These are phyloP conservation scores for Arthrobotrys sinensis DNA, from an alignment of 2,329 filamentous ascomycete species.

Conservation along the genomic window DNA sequence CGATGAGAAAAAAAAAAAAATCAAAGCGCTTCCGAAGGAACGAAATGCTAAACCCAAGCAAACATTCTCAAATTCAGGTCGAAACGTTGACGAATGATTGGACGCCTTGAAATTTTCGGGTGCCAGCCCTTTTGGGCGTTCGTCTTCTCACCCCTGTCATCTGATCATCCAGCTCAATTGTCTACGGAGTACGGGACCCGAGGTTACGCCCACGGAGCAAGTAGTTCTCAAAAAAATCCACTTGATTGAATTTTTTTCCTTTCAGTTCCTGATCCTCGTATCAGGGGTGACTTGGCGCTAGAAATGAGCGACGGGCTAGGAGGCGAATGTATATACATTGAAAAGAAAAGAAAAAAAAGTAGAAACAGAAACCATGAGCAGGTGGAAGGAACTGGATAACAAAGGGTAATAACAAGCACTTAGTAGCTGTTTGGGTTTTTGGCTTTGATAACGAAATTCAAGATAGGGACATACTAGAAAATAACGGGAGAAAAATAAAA, in stretches of 20 bases:
- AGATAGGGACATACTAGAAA: conserved; percentile 64
- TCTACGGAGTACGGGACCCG: conserved; percentile 24
- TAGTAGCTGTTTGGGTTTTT: conserved; percentile 58
- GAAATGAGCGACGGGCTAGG: conserved; percentile 58
- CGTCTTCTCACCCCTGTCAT: conserved; percentile 13
- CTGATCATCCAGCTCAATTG: conserved; percentile 37
- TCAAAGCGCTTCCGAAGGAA: background rate
- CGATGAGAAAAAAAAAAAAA: background rate
- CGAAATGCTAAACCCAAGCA: background rate
- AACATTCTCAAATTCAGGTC: conserved; percentile 12
- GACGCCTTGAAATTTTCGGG: conserved; percentile 24
- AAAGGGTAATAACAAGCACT: conserved; percentile 5
- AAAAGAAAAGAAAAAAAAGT: conserved; percentile 45
- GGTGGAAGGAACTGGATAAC: background rate
- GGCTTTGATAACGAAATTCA: conserved; percentile 40
- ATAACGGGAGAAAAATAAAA: conserved; percentile 66
- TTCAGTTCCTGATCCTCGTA: conserved; percentile 23
- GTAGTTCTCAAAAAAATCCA: conserved; percentile 3
- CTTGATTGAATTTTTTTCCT: conserved; percentile 32
- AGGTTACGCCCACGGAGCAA: conserved; percentile 10
- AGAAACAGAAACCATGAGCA: conserved; percentile 29
- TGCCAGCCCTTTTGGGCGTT: conserved; percentile 33
- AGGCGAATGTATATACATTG: conserved; percentile 61
- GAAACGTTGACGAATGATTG: conserved; percentile 40
- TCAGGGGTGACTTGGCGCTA: conserved; percentile 10